Evolutionary conservation across 2,329 filamentous ascomycete genomes (phyloP).

Genomic region (Coniochaeta pulveracea): DNA sequence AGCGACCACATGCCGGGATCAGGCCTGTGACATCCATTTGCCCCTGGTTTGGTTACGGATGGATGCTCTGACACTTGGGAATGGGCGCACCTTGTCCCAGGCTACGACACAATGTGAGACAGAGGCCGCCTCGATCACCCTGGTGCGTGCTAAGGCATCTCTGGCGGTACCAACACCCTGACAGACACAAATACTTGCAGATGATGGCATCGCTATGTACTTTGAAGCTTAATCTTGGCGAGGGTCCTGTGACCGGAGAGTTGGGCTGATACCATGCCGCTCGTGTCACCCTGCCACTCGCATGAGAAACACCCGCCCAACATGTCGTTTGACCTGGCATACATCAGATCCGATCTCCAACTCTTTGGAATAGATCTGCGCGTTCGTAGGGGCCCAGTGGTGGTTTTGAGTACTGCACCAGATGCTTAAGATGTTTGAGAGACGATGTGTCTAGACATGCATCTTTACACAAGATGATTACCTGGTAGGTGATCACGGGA

Average conservation of each 20-base stretch:
- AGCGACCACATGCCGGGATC: slow-evolving; percentile 12
- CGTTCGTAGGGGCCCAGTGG: no score
- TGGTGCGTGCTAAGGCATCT: slow-evolving; percentile 17
- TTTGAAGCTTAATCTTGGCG: neutral
- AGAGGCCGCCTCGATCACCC: slow-evolving; percentile 24
- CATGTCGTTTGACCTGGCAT: slow-evolving; percentile 9
- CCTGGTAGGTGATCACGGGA: no score
- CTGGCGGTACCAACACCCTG: neutral
- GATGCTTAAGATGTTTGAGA: no score
- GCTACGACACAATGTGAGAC: slow-evolving; percentile 28
- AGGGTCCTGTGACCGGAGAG: slow-evolving; percentile 34
- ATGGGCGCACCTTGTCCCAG: slow-evolving; percentile 21
- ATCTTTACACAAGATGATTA: no score
- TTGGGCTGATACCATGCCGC: slow-evolving; percentile 35
- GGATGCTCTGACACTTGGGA: slow-evolving; percentile 22
- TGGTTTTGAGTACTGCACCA: no score
- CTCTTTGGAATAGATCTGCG: no score
- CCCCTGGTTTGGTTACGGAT: slow-evolving; percentile 17
- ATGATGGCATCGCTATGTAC: neutral
- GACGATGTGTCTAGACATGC: no score
- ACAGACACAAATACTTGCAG: no score
- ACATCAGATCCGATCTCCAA: slow-evolving; percentile 8
- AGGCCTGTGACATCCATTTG: slow-evolving; percentile 12
- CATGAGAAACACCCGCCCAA: slow-evolving; percentile 17
- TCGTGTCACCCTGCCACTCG: slow-evolving; percentile 15